Percentiles rank a stretch among this genome's conserved stretches.
phyloP scores from a whole-genome alignment of 306 rosid species.

The Trifolium pratense region DNA sequence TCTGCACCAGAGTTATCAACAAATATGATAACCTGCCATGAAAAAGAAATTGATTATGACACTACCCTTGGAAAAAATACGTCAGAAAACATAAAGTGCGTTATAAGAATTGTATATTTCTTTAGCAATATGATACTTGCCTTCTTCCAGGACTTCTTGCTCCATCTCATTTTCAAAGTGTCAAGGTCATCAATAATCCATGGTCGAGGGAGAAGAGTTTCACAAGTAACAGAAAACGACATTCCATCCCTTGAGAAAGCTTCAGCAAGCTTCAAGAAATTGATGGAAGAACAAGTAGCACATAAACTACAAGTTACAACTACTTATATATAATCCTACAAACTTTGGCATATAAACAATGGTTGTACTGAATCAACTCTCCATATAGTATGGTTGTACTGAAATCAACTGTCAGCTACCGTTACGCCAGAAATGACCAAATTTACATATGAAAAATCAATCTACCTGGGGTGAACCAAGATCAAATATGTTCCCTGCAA shows the following conservation, averaged over 20 bases:
- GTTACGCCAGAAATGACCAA: constrained; percentile 4
- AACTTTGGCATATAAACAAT: constrained; percentile 6
- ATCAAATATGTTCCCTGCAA: constrained; percentile 95
- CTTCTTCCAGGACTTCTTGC: constrained; percentile 83
- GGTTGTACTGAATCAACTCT: constrained; percentile 2
- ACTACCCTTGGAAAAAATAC: constrained; percentile 19
- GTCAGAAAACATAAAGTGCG: constrained; percentile 16
- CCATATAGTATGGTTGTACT: constrained; percentile 5
- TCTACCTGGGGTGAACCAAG: constrained; percentile 91
- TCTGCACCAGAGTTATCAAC: constrained; percentile 99
- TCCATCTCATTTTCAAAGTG: constrained; percentile 71
- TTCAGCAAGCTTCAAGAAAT: constrained; percentile 88
- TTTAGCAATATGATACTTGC: constrained; percentile 47
- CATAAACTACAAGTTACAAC: constrained; percentile 13
- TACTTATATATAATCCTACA: constrained; percentile 27
- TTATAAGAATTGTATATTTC: constrained; percentile 1
- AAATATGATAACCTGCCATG: constrained; percentile 81
- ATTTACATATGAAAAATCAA: constrained; percentile 38
- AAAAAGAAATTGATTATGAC: constrained; percentile 40
- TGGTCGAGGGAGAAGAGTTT: constrained; percentile 88
- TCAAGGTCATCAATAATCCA: constrained; percentile 97
- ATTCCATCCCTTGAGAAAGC: constrained; percentile 86
- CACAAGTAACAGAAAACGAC: constrained; percentile 83
- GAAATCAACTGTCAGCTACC: constrained; percentile 3
- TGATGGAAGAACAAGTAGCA: constrained; percentile 30